Conservation (phyloP, 345 rosid genomes). For the Pugionium dolabratum region DNA sequence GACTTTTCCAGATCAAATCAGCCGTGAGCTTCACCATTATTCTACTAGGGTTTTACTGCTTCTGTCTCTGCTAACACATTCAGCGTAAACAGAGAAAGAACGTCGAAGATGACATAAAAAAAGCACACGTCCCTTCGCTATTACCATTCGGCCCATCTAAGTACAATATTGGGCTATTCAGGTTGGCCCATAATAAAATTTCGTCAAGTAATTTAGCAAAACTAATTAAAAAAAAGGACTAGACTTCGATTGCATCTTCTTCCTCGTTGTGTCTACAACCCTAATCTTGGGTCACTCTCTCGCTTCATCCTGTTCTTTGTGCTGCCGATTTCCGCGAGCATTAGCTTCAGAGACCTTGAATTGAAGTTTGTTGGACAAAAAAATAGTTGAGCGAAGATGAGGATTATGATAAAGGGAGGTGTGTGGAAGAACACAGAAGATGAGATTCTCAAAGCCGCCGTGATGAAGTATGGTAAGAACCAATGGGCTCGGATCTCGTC, state of each 20-base stretch:
- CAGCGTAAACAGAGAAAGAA: constrained; percentile 21
- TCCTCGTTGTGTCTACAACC: constrained; percentile 22
- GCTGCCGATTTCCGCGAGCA: constrained; percentile 21
- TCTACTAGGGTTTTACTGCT: constrained; percentile 38
- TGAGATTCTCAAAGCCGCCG: constrained; percentile 98
- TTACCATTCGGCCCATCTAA: constrained; percentile 26
- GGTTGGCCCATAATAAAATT: constrained; percentile 17
- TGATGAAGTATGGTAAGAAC: constrained; percentile 98
- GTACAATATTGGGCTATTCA: background rate
- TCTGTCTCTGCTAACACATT: constrained; percentile 11
- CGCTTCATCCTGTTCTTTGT: constrained; percentile 21
- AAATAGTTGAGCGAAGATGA: constrained; percentile 61
- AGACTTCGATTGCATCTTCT: constrained; percentile 3
- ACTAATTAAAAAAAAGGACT: background rate
- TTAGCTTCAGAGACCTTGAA: constrained; percentile 23
- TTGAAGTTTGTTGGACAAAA: background rate
- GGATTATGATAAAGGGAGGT: constrained; percentile 99
- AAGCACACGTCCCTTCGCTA: background rate
- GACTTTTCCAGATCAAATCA: constrained; percentile 96
- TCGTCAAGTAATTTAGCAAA: background rate
- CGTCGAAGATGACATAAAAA: constrained; percentile 10
- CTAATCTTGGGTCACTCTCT: constrained; percentile 35
- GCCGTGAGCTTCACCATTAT: constrained; percentile 96
- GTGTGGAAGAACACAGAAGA: constrained; percentile 99
- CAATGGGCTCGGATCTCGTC: constrained; percentile 99